Evolutionary conservation across 148 eudicot genomes (phyloP).

Genomic region (Camellia japonica): DNA sequence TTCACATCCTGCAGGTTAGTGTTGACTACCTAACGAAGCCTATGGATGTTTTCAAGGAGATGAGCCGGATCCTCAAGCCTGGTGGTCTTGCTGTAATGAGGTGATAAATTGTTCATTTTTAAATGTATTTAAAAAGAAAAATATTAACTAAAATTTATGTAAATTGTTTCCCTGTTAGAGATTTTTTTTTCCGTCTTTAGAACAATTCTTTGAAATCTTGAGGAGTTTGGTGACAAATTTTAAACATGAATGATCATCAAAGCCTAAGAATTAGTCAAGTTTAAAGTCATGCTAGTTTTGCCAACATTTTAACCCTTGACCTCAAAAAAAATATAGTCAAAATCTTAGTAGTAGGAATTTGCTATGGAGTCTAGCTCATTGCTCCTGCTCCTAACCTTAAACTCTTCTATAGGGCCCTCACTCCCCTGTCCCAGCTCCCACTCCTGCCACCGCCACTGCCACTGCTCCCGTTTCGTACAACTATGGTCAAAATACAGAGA

Average conservation of each 20-base stretch:
- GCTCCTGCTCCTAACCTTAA: too few relatives aligned
- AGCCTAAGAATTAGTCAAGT: neutral
- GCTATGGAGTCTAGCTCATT: too few relatives aligned
- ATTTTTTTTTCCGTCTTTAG: neutral
- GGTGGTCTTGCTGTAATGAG: conserved; percentile 94
- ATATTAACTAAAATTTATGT: neutral
- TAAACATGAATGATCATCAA: neutral
- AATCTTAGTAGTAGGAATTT: too few relatives aligned
- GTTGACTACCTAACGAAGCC: conserved; percentile 95
- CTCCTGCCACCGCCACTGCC: too few relatives aligned
- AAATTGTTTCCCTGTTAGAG: too few relatives aligned
- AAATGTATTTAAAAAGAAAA: neutral
- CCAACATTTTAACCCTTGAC: too few relatives aligned
- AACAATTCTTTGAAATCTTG: neutral
- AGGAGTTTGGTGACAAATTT: neutral
- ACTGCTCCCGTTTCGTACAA: too few relatives aligned
- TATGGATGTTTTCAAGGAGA: conserved; percentile 89
- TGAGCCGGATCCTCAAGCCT: conserved; percentile 78
- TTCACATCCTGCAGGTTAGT: conserved; percentile 62
- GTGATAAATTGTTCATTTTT: conserved; percentile 37
- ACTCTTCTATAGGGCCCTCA: too few relatives aligned
- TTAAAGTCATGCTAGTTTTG: neutral
- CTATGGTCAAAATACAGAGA: neutral
- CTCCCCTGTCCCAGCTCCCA: too few relatives aligned
- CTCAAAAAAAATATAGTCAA: too few relatives aligned